Evolutionary conservation across 2,329 filamentous ascomycete species (phyloP).

Genomic region (Aureobasidium melanogenum): DNA sequence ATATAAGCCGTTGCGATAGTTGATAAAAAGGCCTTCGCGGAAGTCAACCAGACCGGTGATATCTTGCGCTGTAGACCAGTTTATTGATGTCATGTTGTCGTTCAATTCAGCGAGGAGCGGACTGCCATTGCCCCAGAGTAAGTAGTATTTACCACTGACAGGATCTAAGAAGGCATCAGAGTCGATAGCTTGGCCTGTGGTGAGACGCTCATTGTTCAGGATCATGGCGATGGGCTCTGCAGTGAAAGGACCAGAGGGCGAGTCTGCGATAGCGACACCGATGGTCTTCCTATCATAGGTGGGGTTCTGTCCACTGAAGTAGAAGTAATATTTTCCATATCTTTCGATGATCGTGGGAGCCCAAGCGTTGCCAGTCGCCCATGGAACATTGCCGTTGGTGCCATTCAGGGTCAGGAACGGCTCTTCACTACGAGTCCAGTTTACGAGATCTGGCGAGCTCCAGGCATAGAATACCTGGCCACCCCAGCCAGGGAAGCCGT

Average conservation of each 20-base stretch:
- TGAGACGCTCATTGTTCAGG: constrained; percentile 20
- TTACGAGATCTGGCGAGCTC: constrained; percentile 36
- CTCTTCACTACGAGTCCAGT: constrained; percentile 33
- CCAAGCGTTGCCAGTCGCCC: constrained; percentile 31
- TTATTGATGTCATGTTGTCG: constrained; percentile 40
- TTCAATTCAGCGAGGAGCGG: constrained; percentile 35
- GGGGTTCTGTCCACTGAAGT: constrained; percentile 24
- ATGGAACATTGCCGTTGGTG: constrained; percentile 32
- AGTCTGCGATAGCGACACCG: constrained; percentile 20
- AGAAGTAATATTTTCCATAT: constrained; percentile 23
- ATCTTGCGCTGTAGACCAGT: constrained; percentile 26
- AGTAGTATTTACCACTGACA: constrained; percentile 19
- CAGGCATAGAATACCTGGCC: constrained; percentile 41
- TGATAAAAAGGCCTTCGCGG: constrained; percentile 37
- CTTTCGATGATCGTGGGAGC: constrained; percentile 21
- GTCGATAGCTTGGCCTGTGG: constrained; percentile 22
- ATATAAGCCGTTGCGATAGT: constrained; percentile 38
- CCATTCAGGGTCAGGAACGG: constrained; percentile 40
- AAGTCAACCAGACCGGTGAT: constrained; percentile 35
- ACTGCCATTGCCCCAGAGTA: constrained; percentile 31
- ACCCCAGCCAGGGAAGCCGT: constrained; percentile 38
- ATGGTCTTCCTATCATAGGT: constrained; percentile 22
- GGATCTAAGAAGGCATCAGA: constrained; percentile 21
- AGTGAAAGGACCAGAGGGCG: constrained; percentile 21
- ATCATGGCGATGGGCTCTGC: constrained; percentile 21